Evolutionary conservation across 2,329 filamentous ascomycete species (phyloP).

Genomic region (Penicillium psychrosexuale): DNA sequence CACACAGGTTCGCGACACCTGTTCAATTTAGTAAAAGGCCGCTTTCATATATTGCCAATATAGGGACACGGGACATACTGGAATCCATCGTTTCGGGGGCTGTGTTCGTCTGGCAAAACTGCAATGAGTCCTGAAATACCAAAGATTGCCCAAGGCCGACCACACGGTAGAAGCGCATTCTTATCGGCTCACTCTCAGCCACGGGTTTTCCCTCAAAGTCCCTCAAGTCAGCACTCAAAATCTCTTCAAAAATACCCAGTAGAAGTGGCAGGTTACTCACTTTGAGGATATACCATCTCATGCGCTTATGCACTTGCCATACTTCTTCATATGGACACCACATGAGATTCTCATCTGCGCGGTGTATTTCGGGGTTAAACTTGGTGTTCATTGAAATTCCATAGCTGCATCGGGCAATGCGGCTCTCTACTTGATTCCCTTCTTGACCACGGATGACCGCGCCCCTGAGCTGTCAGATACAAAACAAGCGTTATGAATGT

Average conservation of each 20-base stretch:
- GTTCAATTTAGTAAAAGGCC: background rate
- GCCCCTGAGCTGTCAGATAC: slow-evolving; percentile 12
- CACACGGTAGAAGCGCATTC: background rate
- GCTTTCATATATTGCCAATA: background rate
- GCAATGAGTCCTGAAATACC: background rate
- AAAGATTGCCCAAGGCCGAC: fast-evolving
- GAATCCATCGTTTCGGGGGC: background rate
- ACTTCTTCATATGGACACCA: slow-evolving; percentile 14
- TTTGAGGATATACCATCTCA: slow-evolving; percentile 26
- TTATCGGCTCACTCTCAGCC: slow-evolving; percentile 18
- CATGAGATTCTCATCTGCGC: fast-evolving
- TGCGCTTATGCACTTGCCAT: background rate
- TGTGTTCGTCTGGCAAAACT: slow-evolving; percentile 4
- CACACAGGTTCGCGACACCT: slow-evolving; percentile 18
- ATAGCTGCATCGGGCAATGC: slow-evolving; percentile 23
- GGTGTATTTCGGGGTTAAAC: slow-evolving; percentile 1
- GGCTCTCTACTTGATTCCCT: slow-evolving; percentile 22
- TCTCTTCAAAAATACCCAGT: background rate
- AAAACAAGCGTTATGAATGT: no score
- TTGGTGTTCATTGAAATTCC: fast-evolving
- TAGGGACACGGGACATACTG: background rate
- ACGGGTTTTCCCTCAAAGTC: slow-evolving; percentile 14
- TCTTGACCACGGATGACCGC: slow-evolving; percentile 25
- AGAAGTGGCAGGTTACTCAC: slow-evolving; percentile 2
- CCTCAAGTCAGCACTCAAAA: background rate